A percentile compares a stretch with the other conserved stretches of the same genome.
phyloP scores from a whole-genome alignment of 1,139 yeast species.

The Candida neerlandica region DNA sequence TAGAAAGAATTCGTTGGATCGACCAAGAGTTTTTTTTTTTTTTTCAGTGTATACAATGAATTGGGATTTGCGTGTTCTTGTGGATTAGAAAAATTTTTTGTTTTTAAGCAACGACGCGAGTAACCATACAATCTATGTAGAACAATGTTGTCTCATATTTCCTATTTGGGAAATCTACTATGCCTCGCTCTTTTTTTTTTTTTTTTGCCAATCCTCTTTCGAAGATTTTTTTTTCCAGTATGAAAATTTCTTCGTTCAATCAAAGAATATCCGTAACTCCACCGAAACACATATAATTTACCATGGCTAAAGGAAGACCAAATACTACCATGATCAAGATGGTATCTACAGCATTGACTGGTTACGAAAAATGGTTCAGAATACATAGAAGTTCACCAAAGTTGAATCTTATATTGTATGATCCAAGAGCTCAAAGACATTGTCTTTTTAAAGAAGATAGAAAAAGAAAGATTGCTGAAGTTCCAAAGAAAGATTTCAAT shows the following conservation, averaged over 20 bases:
- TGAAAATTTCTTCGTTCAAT: neutral
- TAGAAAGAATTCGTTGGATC: neutral
- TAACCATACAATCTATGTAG: neutral
- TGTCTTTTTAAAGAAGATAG: constrained; percentile 87
- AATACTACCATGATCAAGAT: constrained; percentile 56
- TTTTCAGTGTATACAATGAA: neutral
- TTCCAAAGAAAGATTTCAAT: constrained; percentile 59
- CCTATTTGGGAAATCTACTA: constrained; percentile 9
- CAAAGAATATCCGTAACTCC: neutral
- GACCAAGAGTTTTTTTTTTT: constrained; percentile 1
- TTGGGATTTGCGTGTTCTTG: constrained; percentile 1
- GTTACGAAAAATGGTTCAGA: constrained; percentile 76
- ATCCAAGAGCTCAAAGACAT: constrained; percentile 72
- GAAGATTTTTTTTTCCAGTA: constrained; percentile 1
- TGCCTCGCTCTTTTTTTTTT: neutral
- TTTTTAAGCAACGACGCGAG: constrained; percentile 1
- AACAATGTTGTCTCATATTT: neutral
- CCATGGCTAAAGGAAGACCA: constrained; percentile 48
- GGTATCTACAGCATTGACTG: constrained; percentile 84
- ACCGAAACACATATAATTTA: neutral
- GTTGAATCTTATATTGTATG: constrained; percentile 84
- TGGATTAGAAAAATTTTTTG: neutral
- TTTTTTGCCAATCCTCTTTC: constrained; percentile 1
- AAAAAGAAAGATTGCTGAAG: constrained; percentile 76
- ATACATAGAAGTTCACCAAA: constrained; percentile 81